Conservation (phyloP, 345 rosid species). For the Melaleuca quinquenervia region DNA sequence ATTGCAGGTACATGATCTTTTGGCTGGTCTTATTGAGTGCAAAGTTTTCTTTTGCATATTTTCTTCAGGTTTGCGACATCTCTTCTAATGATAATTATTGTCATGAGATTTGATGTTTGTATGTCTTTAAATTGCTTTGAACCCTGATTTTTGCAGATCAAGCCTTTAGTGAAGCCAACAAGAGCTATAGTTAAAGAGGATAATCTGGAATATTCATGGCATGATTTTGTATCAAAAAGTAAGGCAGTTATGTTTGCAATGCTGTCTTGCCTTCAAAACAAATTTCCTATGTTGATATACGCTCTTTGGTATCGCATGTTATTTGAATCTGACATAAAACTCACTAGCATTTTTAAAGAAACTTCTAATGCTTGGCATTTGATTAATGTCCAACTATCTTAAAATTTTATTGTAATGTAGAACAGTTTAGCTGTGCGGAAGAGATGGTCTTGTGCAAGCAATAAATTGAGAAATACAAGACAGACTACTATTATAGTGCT, state of each 20-base stretch:
- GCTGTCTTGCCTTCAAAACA: not conserved
- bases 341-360: not conserved
- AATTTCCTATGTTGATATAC: not conserved
- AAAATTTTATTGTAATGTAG: not conserved
- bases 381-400: not conserved
- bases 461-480: not conserved
- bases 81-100: not conserved
- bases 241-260: slow-evolving; percentile 6
- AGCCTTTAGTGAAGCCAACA: slow-evolving; percentile 82
- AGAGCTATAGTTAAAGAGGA: slow-evolving; percentile 34
- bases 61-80: slow-evolving; percentile 56
- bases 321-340: not conserved
- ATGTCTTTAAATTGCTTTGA: not conserved
- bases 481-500: not conserved
- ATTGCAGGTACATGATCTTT: slow-evolving; percentile 78
- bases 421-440: not conserved
- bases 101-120: not conserved
- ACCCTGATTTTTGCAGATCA: slow-evolving; percentile 44
- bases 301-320: not conserved
- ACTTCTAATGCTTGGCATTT: not conserved
- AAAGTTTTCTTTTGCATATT: slow-evolving; percentile 87
- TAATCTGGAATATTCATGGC: slow-evolving; percentile 74
- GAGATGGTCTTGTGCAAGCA: not conserved
- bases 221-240: slow-evolving; percentile 87
- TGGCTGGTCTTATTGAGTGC: slow-evolving; percentile 76